Percentiles rank a stretch among this genome's conserved stretches.
Evolutionary conservation across 176 grass and related monocot genomes (phyloP).

Genomic region (Pontederia paniculata): DNA sequence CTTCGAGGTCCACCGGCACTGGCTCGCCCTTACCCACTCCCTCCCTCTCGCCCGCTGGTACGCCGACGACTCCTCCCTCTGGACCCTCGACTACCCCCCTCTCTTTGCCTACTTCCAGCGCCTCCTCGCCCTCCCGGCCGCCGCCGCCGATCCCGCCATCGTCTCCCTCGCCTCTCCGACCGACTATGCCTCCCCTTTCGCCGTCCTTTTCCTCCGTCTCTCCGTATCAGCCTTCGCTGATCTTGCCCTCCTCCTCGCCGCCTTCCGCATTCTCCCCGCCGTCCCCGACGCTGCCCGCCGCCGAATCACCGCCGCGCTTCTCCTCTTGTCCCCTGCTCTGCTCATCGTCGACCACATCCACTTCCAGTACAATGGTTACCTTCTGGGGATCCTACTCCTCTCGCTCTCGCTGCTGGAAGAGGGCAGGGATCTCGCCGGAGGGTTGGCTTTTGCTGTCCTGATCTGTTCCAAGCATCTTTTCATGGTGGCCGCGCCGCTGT

Average conservation of each 20-base stretch:
- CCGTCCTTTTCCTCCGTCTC: slow-evolving; percentile 54
- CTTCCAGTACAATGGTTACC: slow-evolving; percentile 84
- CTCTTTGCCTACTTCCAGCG: slow-evolving; percentile 69
- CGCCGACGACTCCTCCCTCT: slow-evolving; percentile 55
- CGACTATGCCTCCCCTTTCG: slow-evolving; percentile 4
- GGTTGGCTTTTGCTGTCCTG: slow-evolving; percentile 49
- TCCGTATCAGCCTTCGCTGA: slow-evolving; percentile 37
- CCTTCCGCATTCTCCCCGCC: slow-evolving; percentile 23
- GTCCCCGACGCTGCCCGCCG: slow-evolving; percentile 15
- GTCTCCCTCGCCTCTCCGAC: slow-evolving; percentile 26
- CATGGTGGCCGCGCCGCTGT: slow-evolving; percentile 61
- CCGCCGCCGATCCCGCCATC: slow-evolving; percentile 32
- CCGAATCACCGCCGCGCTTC: slow-evolving; percentile 28
- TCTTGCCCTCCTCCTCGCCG: slow-evolving; percentile 25
- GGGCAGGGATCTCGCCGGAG: slow-evolving; percentile 56
- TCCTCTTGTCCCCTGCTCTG: slow-evolving; percentile 62
- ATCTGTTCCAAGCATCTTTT: slow-evolving; percentile 89
- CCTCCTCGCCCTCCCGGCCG: slow-evolving; percentile 37
- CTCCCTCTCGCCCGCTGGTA: slow-evolving; percentile 64
- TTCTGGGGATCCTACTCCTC: slow-evolving; percentile 46
- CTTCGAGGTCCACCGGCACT: slow-evolving; percentile 89
- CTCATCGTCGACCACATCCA: slow-evolving; percentile 71
- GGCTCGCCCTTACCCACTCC: slow-evolving; percentile 63
- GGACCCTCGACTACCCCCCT: slow-evolving; percentile 85
- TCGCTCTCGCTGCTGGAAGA: slow-evolving; percentile 56